Base-by-base conservation (phyloP, 306 rosid species). In the Morella rubra region DNA sequence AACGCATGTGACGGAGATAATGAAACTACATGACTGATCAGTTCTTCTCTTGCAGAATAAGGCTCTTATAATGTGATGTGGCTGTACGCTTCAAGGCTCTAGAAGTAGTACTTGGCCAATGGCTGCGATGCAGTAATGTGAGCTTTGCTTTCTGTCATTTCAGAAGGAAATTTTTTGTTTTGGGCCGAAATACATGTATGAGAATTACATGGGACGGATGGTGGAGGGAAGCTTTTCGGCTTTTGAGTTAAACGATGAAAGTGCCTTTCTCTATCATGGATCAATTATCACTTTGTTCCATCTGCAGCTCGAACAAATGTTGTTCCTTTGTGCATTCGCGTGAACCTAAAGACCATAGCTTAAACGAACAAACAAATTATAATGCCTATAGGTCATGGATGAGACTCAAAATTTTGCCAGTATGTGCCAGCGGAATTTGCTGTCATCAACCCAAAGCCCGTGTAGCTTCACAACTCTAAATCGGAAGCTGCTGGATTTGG, bases 181-280 rank as follows among this genome's bases (percentile, higher is more conserved):
- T 69, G 73, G 71, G 12, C 55, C 15, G 72, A 67, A 69, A 81
- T 51, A 79, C 32, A 24, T 49, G 87, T 82, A 82, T 59, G 88
- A 44, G 64, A 32, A 69, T n/a, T n/a, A 69, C 76, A 73, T 61
- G 27, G 67, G 75, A 72, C 82, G 69, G 69, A 74, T 85, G 86
- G 86, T 84, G 86, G 84, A 62, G 80, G 79, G 73, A 5, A 79
- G 83, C 86, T 86, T 91, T 69, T 81, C 45, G 87, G 81, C 85
- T 89, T 86, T 86, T 85, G 92, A 86, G 97, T 78, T 79, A 82
- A 85, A 91, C 92, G 92, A 91, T 86, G 90, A 75, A 74, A 85
- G 79, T 89, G 94, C 84, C 84, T 85, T 85, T 89, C 88, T 62
- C 84, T 82, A 84, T 91, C 90, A 87, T 81, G 84, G 75, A 70